phyloP scores from a whole-genome alignment of 192 early-diverging fungal species.

The Coemansia aciculifera region DNA sequence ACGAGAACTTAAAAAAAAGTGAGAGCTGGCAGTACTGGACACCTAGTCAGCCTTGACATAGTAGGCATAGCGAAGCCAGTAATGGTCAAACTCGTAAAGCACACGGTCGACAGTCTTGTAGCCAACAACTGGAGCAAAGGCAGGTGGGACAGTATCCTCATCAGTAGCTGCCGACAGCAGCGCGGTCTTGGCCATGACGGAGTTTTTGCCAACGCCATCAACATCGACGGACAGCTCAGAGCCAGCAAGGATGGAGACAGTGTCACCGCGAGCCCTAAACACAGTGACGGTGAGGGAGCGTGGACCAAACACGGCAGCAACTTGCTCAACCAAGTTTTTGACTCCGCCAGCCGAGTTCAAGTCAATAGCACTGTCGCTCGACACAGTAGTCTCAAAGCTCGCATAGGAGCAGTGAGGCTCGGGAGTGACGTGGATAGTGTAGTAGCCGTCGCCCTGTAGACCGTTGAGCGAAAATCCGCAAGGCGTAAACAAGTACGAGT shows the following conservation, averaged over 20 bases:
- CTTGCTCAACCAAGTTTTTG: constrained; percentile 70
- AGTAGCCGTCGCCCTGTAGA: constrained; percentile 79
- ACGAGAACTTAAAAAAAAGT: not conserved
- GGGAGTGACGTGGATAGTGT: constrained; percentile 97
- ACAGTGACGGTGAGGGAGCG: constrained; percentile 76
- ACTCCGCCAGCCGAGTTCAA: constrained; percentile 55
- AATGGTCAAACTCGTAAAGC: constrained; percentile 79
- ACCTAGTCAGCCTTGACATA: constrained; percentile 49
- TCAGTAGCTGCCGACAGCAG: not conserved
- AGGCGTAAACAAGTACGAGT: constrained; percentile 92
- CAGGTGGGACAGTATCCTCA: constrained; percentile 37
- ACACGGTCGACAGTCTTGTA: constrained; percentile 70
- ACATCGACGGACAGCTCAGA: not conserved
- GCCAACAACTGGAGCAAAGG: constrained; percentile 57
- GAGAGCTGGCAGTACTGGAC: too few species aligned
- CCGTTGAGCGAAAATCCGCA: constrained; percentile 98
- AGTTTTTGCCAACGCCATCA: not conserved
- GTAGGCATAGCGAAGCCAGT: constrained; percentile 78
- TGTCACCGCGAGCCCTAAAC: constrained; percentile 60
- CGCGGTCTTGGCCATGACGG: not conserved
- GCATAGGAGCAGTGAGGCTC: constrained; percentile 98
- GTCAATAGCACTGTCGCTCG: constrained; percentile 55
- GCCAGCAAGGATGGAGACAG: not conserved
- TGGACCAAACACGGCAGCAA: constrained; percentile 82
- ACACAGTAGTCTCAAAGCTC: constrained; percentile 95